These are phyloP conservation scores for Picea abies DNA, from an alignment of 83 land plant species.

Conservation along the genomic window DNA sequence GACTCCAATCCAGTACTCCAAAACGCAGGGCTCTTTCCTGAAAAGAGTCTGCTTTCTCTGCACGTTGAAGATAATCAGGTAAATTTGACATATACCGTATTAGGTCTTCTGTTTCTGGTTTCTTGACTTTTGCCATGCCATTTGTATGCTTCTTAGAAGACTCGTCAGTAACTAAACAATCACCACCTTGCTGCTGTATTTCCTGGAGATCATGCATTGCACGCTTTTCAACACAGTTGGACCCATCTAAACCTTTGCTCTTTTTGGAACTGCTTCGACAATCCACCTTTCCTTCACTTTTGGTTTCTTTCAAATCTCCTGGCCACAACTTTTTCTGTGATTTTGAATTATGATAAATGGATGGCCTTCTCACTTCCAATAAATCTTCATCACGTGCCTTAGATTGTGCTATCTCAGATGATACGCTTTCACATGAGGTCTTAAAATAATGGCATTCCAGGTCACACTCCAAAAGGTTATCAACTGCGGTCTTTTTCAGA, in stretches of 20 bases:
- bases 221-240: not conserved
- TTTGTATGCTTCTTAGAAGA: not conserved
- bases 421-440: not conserved
- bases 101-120: slow-evolving; percentile 33
- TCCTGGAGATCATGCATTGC: not conserved
- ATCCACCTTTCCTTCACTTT: too few species aligned
- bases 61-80: slow-evolving; percentile 46
- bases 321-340: too few species aligned
- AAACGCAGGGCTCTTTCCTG: slow-evolving; percentile 56
- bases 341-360: slow-evolving; percentile 2
- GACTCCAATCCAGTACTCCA: slow-evolving; percentile 71
- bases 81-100: slow-evolving; percentile 62
- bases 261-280: too few species aligned
- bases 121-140: slow-evolving; percentile 20
- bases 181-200: not conserved
- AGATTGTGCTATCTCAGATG: slow-evolving; percentile 7
- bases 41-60: slow-evolving; percentile 24
- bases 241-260: too few species aligned
- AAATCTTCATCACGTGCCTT: slow-evolving; percentile 2
- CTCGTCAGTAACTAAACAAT: not conserved
- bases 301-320: too few species aligned
- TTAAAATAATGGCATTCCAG: slow-evolving; percentile 1
- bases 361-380: slow-evolving; percentile 6
- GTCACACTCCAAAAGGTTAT: not conserved
- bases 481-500: not conserved